Evolutionary conservation across 2,329 filamentous ascomycete species (phyloP), one percentile per base, ranked within the genome.

Genomic region (Monilinia polystroma): DNA sequence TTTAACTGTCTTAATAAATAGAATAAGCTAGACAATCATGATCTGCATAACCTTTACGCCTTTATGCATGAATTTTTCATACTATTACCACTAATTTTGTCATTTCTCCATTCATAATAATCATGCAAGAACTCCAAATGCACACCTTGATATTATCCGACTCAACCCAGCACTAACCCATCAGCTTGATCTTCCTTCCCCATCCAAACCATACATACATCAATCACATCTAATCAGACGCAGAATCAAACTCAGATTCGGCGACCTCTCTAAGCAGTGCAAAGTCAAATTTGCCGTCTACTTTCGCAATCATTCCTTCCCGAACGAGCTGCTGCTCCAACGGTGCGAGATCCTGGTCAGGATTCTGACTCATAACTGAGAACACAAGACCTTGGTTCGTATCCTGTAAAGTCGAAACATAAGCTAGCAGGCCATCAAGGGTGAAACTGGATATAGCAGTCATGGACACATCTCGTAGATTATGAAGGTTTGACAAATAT

Each of bases 401-500:
- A 12, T 69, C 68, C n/a, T 74, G 72, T 8, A 84, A 74, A 4
- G 66, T 73, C 8, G 73, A 70, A 41, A 83, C 76, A 66, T 81
- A 83, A 0, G 71, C 57, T n/a, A 76, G 73, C 1, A 90, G 78
- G 1, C 82, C 84, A 5, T 80, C 74, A 3, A 77, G 77, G 0
- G 83, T 84, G 73, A 90, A 88, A 2, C 76, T 75, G 0, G 87
- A 86, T 3, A 83, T 76, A 2, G 83, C 85, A 49, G 80, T 81
- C 53, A 89, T 82, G 5, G 80, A 81, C 8, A 90, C 77, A 4
- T 76, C 79, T 56, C 81, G 82, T 47, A 90, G 76, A 43, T 81
- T 78, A 4, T 74, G 74, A 54, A 88, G 77, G 7, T 74, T 74
- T 14, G 83, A 79, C 16, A 87, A 73, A 4, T 75, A 73, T 45